These are phyloP conservation scores for Rosa chinensis DNA, from an alignment of 306 rosid species.

Conservation along the genomic window DNA sequence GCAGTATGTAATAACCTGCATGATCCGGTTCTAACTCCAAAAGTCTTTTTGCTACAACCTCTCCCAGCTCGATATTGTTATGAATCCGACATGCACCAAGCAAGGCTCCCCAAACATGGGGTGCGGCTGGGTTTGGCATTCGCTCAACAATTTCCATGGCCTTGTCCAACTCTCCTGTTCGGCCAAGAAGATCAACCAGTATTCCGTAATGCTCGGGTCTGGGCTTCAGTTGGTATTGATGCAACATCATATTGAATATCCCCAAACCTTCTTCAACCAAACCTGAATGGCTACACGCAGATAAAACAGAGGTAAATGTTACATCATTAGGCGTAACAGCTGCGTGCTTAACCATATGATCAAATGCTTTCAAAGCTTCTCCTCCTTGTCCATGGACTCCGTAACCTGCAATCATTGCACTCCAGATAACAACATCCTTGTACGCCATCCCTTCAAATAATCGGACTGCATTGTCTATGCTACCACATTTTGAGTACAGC, in stretches of 20 bases:
- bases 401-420: constrained; percentile 75
- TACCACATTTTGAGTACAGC: constrained; percentile 71
- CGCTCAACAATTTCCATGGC: constrained; percentile 53
- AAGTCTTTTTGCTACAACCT: constrained; percentile 64
- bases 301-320: constrained; percentile 66
- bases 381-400: constrained; percentile 74
- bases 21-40: constrained; percentile 56
- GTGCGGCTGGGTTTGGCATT: constrained; percentile 55
- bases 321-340: constrained; percentile 49
- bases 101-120: constrained; percentile 78
- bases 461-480: constrained; percentile 47
- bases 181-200: constrained; percentile 88
- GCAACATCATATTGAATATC: constrained; percentile 58
- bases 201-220: constrained; percentile 62
- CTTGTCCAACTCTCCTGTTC: constrained; percentile 63
- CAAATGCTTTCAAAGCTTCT: constrained; percentile 47
- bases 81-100: constrained; percentile 78
- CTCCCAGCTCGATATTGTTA: constrained; percentile 60
- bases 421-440: constrained; percentile 80
- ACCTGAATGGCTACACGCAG: constrained; percentile 89
- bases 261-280: constrained; percentile 62
- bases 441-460: constrained; percentile 49
- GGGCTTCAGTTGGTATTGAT: constrained; percentile 48
- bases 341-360: constrained; percentile 53
- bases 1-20: constrained; percentile 57